These are phyloP conservation scores for Monilinia laxa DNA, from an alignment of 2,329 filamentous ascomycete genomes.

Conservation along the genomic window DNA sequence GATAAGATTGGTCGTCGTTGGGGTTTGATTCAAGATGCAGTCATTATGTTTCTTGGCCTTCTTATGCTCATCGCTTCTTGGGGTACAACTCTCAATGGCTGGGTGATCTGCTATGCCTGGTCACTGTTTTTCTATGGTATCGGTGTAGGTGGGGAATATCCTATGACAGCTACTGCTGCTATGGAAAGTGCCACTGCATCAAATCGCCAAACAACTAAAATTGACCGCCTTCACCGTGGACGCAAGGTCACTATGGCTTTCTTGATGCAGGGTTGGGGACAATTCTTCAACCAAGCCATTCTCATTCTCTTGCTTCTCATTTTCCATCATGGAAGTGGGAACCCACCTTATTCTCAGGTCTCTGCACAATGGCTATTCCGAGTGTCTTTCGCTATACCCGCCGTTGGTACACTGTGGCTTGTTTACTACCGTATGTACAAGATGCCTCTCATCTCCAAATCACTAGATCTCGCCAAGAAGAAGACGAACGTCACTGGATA, in stretches of 20 bases:
- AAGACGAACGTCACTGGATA: constrained; percentile 88
- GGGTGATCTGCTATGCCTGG: constrained; percentile 97
- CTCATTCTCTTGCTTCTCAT: constrained; percentile 84
- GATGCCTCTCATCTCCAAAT: constrained; percentile 85
- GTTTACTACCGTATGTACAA: constrained; percentile 95
- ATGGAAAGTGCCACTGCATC: constrained; percentile 89
- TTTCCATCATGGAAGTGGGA: constrained; percentile 66
- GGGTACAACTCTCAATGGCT: constrained; percentile 83
- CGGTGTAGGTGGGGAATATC: constrained; percentile 82
- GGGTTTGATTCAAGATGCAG: constrained; percentile 92
- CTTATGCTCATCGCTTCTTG: constrained; percentile 89
- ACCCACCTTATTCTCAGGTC: constrained; percentile 72
- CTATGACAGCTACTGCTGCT: constrained; percentile 92
- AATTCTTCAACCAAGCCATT: constrained; percentile 89
- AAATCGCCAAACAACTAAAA: constrained; percentile 83
- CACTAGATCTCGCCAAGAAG: constrained; percentile 79
- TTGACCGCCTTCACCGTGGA: constrained; percentile 92
- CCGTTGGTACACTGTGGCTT: constrained; percentile 87
- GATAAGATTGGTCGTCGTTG: constrained; percentile 85
- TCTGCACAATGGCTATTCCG: constrained; percentile 89
- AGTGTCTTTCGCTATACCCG: constrained; percentile 86
- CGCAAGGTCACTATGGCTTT: constrained; percentile 95
- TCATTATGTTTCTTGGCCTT: constrained; percentile 91
- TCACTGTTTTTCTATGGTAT: constrained; percentile 88
- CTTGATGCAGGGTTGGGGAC: constrained; percentile 98